phyloP scores from a whole-genome alignment of 2,329 filamentous ascomycete genomes.

The Aspergillus neotritici region DNA sequence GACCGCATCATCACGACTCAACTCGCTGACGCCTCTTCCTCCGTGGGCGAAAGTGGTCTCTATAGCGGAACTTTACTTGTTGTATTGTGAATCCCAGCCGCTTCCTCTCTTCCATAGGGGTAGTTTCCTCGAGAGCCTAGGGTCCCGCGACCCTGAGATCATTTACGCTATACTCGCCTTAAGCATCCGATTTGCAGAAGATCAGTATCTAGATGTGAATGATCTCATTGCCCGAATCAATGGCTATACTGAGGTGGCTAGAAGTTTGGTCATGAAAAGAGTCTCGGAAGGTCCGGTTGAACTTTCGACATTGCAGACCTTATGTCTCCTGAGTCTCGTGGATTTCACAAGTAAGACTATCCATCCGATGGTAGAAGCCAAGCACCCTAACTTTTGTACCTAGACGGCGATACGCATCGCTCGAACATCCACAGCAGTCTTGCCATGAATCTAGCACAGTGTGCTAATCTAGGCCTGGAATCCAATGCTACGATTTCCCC shows the following conservation, averaged over 20 bases:
- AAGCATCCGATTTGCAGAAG: slow-evolving; percentile 38
- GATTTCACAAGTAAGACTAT: slow-evolving; percentile 38
- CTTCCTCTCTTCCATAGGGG: slow-evolving; percentile 43
- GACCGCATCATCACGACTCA: slow-evolving; percentile 9
- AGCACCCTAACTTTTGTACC: not conserved
- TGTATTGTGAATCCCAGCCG: slow-evolving; percentile 48
- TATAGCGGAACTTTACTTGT: slow-evolving; percentile 41
- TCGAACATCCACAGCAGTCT: slow-evolving; percentile 43
- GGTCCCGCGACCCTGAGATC: slow-evolving; percentile 33
- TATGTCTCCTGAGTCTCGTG: slow-evolving; percentile 38
- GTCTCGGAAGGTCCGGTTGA: slow-evolving; percentile 37
- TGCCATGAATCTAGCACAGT: slow-evolving; percentile 43
- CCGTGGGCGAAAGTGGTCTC: slow-evolving; percentile 35
- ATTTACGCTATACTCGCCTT: slow-evolving; percentile 38
- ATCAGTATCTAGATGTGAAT: slow-evolving; percentile 17
- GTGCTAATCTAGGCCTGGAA: slow-evolving; percentile 41
- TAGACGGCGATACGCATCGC: slow-evolving; percentile 44
- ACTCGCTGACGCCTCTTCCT: slow-evolving; percentile 28
- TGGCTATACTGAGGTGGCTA: slow-evolving; percentile 35
- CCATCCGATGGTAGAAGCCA: not conserved
- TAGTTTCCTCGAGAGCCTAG: slow-evolving; percentile 38
- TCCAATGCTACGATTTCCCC: slow-evolving; percentile 13
- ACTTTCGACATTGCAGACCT: slow-evolving; percentile 39
- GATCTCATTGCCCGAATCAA: slow-evolving; percentile 24
- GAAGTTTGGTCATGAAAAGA: slow-evolving; percentile 35